Conservation (phyloP, 331 rosid species). For the Cydonia oblonga region DNA sequence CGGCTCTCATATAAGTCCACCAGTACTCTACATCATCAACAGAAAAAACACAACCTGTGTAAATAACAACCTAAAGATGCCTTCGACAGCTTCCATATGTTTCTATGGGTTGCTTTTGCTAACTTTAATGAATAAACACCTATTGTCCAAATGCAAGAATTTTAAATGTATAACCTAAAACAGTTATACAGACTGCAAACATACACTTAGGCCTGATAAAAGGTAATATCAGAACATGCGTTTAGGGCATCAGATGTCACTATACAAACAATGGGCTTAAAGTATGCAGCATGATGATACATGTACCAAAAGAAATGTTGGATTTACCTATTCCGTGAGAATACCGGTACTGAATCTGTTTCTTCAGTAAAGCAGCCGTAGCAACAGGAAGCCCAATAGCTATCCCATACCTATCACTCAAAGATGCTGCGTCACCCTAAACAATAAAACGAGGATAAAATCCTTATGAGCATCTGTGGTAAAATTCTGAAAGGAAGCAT, state of each 20-base stretch:
- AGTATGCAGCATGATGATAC: background rate
- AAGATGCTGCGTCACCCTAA: constrained; percentile 94
- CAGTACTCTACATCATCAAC: constrained; percentile 56
- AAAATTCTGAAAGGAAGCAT: background rate
- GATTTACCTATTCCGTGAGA: constrained; percentile 74
- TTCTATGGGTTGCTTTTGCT: background rate
- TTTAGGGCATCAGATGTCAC: background rate
- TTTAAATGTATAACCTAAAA: background rate
- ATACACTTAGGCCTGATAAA: background rate
- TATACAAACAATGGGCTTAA: background rate
- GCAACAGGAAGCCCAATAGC: constrained; percentile 67
- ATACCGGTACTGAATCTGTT: constrained; percentile 46
- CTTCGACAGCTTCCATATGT: background rate
- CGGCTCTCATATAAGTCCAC: constrained; percentile 91
- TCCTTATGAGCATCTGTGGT: background rate
- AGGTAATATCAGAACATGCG: background rate
- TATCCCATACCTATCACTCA: constrained; percentile 64
- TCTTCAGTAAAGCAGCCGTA: constrained; percentile 36
- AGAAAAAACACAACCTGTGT: background rate
- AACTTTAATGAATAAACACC: background rate
- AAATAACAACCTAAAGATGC: background rate
- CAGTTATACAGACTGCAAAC: background rate
- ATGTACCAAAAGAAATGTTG: background rate
- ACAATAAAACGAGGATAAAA: constrained; percentile 16
- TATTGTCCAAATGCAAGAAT: background rate